phyloP scores from a whole-genome alignment of 371 early-diverging fungal genomes.

The Phascolomyces articulosus region DNA sequence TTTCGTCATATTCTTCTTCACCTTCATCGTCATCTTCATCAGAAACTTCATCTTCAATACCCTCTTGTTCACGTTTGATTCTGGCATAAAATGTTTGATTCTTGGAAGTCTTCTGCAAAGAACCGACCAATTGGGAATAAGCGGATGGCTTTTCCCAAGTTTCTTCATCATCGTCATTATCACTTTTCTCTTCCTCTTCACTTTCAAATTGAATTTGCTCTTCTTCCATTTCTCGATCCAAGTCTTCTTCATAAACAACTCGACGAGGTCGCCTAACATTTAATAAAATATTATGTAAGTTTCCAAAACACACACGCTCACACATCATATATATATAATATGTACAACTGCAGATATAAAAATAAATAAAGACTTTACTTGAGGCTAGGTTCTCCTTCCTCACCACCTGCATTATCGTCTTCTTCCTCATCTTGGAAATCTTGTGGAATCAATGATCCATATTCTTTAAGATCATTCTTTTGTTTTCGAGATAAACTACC shows the following conservation, averaged over 20 bases:
- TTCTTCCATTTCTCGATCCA: constrained; percentile 52
- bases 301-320: background rate
- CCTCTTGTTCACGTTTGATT: constrained; percentile 48
- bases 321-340: background rate
- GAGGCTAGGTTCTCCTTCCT: background rate
- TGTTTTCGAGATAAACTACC: constrained; percentile 48
- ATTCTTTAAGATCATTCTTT: constrained; percentile 62
- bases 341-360: background rate
- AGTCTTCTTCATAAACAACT: constrained; percentile 54
- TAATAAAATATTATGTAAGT: background rate
- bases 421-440: constrained; percentile 55
- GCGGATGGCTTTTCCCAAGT: constrained; percentile 54
- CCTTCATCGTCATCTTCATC: constrained; percentile 29
- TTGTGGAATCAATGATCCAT: constrained; percentile 64
- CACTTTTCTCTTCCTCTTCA: constrained; percentile 29
- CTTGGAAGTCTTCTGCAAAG: constrained; percentile 50
- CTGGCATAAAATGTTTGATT: constrained; percentile 46
- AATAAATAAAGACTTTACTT: constrained; percentile 14
- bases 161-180: constrained; percentile 31
- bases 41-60: constrained; percentile 30
- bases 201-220: constrained; percentile 38
- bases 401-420: constrained; percentile 6
- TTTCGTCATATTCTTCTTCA: constrained; percentile 38
- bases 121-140: constrained; percentile 44
- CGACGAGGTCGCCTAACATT: constrained; percentile 41